Percentiles rank a stretch among this genome's conserved stretches.
Conservation (phyloP, 495 filamentous ascomycete genomes). For the Achaetomiella virescens region DNA sequence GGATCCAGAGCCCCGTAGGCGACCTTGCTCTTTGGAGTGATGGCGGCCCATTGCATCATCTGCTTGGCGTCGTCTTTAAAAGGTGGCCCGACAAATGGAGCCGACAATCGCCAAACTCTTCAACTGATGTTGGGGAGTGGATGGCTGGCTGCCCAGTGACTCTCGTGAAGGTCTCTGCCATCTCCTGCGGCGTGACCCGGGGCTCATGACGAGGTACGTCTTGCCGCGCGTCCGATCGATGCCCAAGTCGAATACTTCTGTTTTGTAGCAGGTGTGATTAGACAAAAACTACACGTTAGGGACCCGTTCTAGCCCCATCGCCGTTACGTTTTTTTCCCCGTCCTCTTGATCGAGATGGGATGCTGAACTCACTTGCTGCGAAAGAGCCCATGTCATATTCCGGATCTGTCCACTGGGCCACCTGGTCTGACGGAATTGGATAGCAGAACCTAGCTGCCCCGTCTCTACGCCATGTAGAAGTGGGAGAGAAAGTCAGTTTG, state of each 20-base stretch:
- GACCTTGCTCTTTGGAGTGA: background rate
- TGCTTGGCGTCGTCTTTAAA: background rate
- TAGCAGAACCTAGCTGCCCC: background rate
- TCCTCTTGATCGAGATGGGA: background rate
- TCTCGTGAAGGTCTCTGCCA: slow-evolving; percentile 1
- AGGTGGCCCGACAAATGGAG: background rate
- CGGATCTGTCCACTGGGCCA: background rate
- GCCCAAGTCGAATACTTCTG: background rate
- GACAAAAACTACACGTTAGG: too few species aligned
- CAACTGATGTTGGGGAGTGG: background rate
- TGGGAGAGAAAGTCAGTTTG: too few species aligned
- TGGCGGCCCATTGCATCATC: background rate
- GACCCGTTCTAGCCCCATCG: too few species aligned
- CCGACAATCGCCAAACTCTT: background rate
- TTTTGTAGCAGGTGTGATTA: too few species aligned
- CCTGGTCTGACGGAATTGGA: background rate
- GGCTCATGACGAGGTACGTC: background rate
- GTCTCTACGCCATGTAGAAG: background rate
- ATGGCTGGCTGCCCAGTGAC: background rate
- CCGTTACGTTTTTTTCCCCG: too few species aligned
- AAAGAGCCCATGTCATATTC: background rate
- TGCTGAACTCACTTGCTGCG: background rate
- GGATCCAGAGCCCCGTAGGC: background rate
- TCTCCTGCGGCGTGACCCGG: background rate
- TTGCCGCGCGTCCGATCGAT: background rate